These are phyloP conservation scores for Gossypium rotundifolium DNA, from an alignment of 345 rosid species.

Conservation along the genomic window DNA sequence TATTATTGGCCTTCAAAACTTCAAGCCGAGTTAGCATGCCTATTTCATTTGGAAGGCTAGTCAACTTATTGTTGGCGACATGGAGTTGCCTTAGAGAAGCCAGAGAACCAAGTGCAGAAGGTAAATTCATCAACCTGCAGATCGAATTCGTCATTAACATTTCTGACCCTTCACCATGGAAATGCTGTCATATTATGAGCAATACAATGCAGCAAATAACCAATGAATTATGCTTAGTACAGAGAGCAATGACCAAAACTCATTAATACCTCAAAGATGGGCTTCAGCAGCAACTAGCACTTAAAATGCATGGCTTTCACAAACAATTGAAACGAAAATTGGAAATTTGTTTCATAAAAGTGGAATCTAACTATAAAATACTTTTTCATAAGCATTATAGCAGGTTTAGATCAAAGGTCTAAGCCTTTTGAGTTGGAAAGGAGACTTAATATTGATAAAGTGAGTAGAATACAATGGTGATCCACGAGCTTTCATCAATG, in stretches of 20 bases:
- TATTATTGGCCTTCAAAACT: slow-evolving; percentile 66
- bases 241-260: not conserved
- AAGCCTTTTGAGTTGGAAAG: not conserved
- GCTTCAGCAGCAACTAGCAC: not conserved
- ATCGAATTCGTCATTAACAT: slow-evolving; percentile 3
- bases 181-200: not conserved
- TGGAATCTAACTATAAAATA: not conserved
- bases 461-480: not conserved
- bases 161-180: not conserved
- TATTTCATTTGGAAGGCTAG: slow-evolving; percentile 60
- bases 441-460: not conserved
- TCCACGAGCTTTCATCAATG: not conserved
- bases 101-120: slow-evolving; percentile 51
- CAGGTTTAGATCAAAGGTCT: not conserved
- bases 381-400: not conserved
- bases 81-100: slow-evolving; percentile 62
- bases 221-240: not conserved
- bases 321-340: not conserved
- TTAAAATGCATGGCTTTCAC: not conserved
- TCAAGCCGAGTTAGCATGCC: slow-evolving; percentile 65
- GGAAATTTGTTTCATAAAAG: not conserved
- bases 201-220: not conserved
- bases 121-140: slow-evolving; percentile 66
- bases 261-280: not conserved
- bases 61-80: slow-evolving; percentile 60